phyloP scores from a whole-genome alignment of 2,329 filamentous ascomycete genomes.

The Pyrenochaeta sp. region DNA sequence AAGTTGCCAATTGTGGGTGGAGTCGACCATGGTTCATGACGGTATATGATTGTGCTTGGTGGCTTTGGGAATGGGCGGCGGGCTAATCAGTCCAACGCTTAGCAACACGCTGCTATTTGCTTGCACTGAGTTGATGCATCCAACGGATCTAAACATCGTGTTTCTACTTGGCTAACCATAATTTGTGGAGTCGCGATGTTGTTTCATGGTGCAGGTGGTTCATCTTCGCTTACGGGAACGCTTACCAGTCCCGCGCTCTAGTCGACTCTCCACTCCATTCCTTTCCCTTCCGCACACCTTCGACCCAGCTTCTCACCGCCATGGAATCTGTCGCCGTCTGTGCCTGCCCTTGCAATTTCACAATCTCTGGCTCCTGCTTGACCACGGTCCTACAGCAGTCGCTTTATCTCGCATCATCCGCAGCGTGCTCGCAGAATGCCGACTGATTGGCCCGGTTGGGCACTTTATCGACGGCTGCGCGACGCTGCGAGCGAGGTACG shows the following conservation, averaged over 20 bases:
- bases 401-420: constrained; percentile 34
- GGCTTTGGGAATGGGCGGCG: neutral
- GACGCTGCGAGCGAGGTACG: constrained; percentile 28
- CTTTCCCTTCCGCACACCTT: constrained; percentile 20
- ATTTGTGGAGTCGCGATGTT: constrained; percentile 3
- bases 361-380: constrained; percentile 14
- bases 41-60: constrained; percentile 4
- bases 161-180: neutral
- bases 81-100: neutral
- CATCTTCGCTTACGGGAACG: constrained; percentile 20
- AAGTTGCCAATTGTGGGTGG: constrained; percentile 14
- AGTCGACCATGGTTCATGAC: constrained; percentile 8
- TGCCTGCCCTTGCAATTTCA: constrained; percentile 23
- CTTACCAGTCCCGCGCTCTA: constrained; percentile 16
- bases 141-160: neutral
- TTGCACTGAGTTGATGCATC: neutral
- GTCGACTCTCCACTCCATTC: constrained; percentile 18
- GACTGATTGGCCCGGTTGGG: constrained; percentile 34
- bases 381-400: constrained; percentile 28
- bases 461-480: constrained; percentile 23
- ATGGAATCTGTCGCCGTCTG: constrained; percentile 15
- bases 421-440: constrained; percentile 15
- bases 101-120: neutral
- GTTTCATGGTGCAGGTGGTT: constrained; percentile 5
- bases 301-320: constrained; percentile 26